These are phyloP conservation scores for Eimeria falciformis DNA, from an alignment of 169 alveolate species.

Conservation along the genomic window DNA sequence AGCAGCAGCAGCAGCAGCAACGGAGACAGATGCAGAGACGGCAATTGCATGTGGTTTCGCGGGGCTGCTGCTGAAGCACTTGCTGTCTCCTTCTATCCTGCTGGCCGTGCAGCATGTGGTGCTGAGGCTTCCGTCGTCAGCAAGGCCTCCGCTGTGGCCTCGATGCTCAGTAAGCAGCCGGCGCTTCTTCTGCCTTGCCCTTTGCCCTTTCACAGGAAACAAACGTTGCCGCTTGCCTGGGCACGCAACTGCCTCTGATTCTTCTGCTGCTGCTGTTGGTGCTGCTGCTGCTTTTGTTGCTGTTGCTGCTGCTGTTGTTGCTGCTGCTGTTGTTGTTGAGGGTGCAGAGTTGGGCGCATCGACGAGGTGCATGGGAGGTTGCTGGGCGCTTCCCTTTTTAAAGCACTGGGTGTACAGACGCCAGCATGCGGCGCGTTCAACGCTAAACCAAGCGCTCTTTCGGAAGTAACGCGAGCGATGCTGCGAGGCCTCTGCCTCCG, in stretches of 20 bases:
- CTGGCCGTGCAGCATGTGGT: not conserved
- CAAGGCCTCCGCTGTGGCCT: not conserved
- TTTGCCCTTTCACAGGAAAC: too few species aligned
- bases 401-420: conserved; percentile 18
- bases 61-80: not conserved
- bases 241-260: not conserved
- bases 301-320: not conserved
- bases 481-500: not conserved
- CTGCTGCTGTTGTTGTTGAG: not conserved
- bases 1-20: not conserved
- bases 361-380: not conserved
- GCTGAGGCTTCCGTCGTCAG: too few species aligned
- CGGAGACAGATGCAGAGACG: not conserved
- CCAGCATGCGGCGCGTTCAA: conserved; percentile 19
- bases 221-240: too few species aligned
- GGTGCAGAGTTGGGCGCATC: not conserved
- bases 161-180: not conserved
- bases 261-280: not conserved
- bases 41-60: not conserved
- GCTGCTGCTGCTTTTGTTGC: not conserved
- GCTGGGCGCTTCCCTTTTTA: not conserved
- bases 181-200: not conserved
- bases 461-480: conserved; percentile 22
- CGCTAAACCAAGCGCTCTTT: conserved; percentile 15
- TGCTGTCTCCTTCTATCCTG: not conserved